phyloP scores from a whole-genome alignment of 2,329 filamentous ascomycete genomes.

The Stachybotrys chlorohalonatus region DNA sequence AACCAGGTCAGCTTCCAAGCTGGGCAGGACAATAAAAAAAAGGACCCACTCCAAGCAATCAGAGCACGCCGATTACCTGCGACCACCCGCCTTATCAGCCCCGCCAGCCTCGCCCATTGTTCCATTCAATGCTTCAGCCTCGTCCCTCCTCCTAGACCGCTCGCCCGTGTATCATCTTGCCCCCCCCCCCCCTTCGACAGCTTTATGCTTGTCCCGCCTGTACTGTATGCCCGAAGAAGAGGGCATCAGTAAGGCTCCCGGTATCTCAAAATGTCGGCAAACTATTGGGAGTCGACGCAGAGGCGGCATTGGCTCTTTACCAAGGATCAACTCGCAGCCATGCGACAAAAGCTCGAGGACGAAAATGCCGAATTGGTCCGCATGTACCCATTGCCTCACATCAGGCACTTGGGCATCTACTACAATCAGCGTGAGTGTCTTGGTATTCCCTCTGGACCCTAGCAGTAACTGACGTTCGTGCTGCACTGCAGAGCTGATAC shows the following conservation, averaged over 20 bases:
- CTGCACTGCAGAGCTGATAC: constrained; percentile 55
- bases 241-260: not conserved
- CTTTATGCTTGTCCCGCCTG: not conserved
- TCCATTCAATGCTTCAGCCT: not conserved
- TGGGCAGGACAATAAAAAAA: not conserved
- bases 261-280: constrained; percentile 64
- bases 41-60: not conserved
- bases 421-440: constrained; percentile 69
- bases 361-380: constrained; percentile 65
- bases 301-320: constrained; percentile 85
- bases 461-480: not conserved
- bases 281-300: constrained; percentile 95
- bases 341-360: constrained; percentile 69
- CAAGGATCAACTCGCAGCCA: constrained; percentile 65
- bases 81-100: not conserved
- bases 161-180: too few species aligned
- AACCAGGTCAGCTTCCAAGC: not conserved
- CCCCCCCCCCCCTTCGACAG: not conserved
- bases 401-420: constrained; percentile 78
- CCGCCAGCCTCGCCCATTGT: not conserved
- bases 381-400: constrained; percentile 74
- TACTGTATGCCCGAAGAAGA: not conserved
- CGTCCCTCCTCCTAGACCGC: not conserved
- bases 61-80: not conserved
- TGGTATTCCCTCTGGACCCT: not conserved